phyloP scores from a whole-genome alignment of 2,329 filamentous ascomycete genomes.

The Aspergillus sp. region DNA sequence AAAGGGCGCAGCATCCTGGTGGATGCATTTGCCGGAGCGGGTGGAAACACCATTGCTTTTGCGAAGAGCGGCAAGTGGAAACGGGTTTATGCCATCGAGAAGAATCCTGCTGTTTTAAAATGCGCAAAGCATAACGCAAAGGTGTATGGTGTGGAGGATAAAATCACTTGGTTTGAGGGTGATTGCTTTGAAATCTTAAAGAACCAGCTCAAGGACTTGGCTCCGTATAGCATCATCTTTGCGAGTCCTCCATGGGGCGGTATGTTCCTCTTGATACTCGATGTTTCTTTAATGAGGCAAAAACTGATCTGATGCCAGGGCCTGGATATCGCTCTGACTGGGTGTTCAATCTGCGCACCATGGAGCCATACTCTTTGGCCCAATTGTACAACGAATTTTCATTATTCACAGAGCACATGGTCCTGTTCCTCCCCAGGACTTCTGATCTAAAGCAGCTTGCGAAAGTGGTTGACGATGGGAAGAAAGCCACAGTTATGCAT shows the following conservation, averaged over 20 bases:
- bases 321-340: conserved; percentile 60
- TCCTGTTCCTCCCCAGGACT: conserved; percentile 79
- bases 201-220: conserved; percentile 44
- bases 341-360: conserved; percentile 76
- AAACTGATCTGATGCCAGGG: conserved; percentile 34
- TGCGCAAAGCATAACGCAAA: conserved; percentile 91
- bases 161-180: conserved; percentile 80
- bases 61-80: conserved; percentile 75
- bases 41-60: conserved; percentile 94
- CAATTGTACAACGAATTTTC: conserved; percentile 61
- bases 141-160: conserved; percentile 72
- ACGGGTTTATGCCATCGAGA: conserved; percentile 83
- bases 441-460: conserved; percentile 79
- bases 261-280: conserved; percentile 26
- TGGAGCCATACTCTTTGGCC: conserved; percentile 78
- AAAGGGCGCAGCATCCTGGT: conserved; percentile 63
- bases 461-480: conserved; percentile 39
- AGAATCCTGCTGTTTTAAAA: conserved; percentile 70
- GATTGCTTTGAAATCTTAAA: conserved; percentile 75
- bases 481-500: conserved; percentile 71
- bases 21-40: conserved; percentile 86
- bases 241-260: conserved; percentile 72
- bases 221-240: conserved; percentile 58
- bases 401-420: conserved; percentile 49
- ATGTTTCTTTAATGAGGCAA: background rate